Base-by-base conservation (phyloP, 257 asterid species). In the Lycium barbarum region DNA sequence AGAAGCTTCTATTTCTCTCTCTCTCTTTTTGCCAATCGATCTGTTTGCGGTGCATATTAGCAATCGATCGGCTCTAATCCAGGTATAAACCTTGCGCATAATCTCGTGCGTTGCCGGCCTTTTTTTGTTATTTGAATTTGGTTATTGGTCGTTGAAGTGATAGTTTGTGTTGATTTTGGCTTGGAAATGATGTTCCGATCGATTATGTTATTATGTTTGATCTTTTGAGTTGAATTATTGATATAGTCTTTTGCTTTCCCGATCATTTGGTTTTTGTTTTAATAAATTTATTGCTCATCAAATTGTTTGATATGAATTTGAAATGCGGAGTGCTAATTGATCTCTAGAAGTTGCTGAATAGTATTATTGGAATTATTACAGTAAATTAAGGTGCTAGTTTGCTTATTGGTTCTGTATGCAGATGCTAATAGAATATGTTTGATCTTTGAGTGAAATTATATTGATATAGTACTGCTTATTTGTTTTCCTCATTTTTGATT, bases 51-150 rank as follows among this genome's bases (percentile, higher is more conserved):
- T 47, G 0, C 79, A 43, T 43, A n/a, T 47, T 53, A n/a, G 36
- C 79, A 73, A 73, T 47, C 82, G 82, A 76, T 76, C 82, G 82
- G 47, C 63, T 76, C 0, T 76, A 20, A 76, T 76, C 22, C 82
- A 51, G 62, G 82, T 76, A 51, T 17, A 51, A 76, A 33, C 73
- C 9, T 51, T 62, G 2, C 7, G 35, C 70, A n/a, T 59, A 59
- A 59, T 59, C 11, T n/a, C 35, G 11, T 8, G 13, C 35, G n/a
- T n/a, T n/a, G n/a, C n/a, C 26, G 1, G 20, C 12, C 22, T 22
- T 22, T n/a, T 62, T 5, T 66, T 33, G 3, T 66, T 26, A 5
- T 66, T 12, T 51, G 6, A 47, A 47, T 73, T 73, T 47, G 61
- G 40, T 20, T 9, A 72, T 72, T 49, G n/a, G 22, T 72, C 59